Base-by-base conservation (phyloP, 305 asterid species). In the Rubia occidens region DNA sequence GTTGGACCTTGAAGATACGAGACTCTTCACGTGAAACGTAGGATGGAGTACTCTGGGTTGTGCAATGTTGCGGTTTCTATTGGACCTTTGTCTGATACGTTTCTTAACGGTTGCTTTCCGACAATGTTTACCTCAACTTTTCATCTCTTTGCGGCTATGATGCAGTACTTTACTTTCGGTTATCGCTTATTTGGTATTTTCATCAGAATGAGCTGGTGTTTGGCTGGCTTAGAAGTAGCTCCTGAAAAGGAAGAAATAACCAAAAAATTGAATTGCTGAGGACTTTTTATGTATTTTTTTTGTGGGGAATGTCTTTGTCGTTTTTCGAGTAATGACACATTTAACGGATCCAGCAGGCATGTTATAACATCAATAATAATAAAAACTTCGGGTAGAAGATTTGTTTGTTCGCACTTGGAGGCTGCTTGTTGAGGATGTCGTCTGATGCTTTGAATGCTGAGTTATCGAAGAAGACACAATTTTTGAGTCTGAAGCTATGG, bases 401-500 rank as follows among this genome's bases (percentile, higher is more conserved):
- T 24, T n/a, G 26, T 60, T 29, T 63, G 60, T 47, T 70, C 60
- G 65, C 58, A 72, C 24, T 72, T 21, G 18, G 40, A 7, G 71
- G 69, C 18, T 21, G 64, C 54, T 75, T 60, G 68, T 68, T 14
- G 77, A 82, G 83, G 81, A 94, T 93, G 98, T 61, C 95, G 29
- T 84, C 93, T 4, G 87, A 70, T 35, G 75, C 71, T 66, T 82
- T 94, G 60, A 82, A 84, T 62, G 62, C 91, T 10, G 87, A 81
- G 66, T 71, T 90, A 74, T 86, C 91, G 2, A 87, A 80, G 77
- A 89, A 79, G 81, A 82, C 83, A 40, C 67, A 81, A 2, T 89
- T 87, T 64, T 88, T 91, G 72, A 81, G 81, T 66, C 80, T 94
- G 51, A 90, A 89, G 75, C 83, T 94, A 20, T 94, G 99, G 99